A percentile compares a stretch with the other conserved stretches of the same genome.
These are phyloP conservation scores for Stylosanthes scabra DNA, from an alignment of 331 rosid species.

Conservation along the genomic window DNA sequence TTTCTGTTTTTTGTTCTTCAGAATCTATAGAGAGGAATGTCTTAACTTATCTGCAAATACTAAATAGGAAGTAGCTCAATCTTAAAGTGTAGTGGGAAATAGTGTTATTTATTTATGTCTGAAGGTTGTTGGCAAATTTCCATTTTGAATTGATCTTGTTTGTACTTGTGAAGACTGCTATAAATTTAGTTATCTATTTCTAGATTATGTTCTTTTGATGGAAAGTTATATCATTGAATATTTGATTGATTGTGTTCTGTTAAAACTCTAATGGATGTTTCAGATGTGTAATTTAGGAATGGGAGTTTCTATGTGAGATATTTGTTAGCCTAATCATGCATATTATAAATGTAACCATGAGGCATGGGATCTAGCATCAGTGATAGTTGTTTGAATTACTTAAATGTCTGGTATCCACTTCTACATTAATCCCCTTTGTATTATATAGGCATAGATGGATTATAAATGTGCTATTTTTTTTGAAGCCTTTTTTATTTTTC, in stretches of 20 bases:
- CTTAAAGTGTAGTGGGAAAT: slow-evolving; percentile 22
- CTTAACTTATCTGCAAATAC: too few relatives aligned
- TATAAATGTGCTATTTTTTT: not conserved
- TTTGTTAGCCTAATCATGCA: not conserved
- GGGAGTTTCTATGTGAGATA: slow-evolving; percentile 6
- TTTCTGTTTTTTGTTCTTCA: slow-evolving; percentile 9
- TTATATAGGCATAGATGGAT: not conserved
- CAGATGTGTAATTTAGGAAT: not conserved
- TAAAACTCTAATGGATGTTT: not conserved
- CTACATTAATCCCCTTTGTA: not conserved
- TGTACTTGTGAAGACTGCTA: not conserved
- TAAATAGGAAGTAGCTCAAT: not conserved
- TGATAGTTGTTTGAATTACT: too few relatives aligned
- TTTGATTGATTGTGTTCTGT: not conserved
- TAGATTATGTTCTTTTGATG: slow-evolving; percentile 12
- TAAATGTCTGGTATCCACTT: too few relatives aligned
- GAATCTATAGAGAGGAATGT: slow-evolving; percentile 15
- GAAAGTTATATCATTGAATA: not conserved
- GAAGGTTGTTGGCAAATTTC: slow-evolving; percentile 12
- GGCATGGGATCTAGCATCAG: too few relatives aligned
- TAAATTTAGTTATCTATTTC: not conserved
- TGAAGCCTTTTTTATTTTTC: not conserved
- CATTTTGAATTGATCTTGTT: slow-evolving; percentile 8
- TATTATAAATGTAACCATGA: not conserved
- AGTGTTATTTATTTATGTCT: slow-evolving; percentile 12